Base-by-base conservation (phyloP, 2,329 filamentous ascomycete species). In the Spiromastix sp. region DNA sequence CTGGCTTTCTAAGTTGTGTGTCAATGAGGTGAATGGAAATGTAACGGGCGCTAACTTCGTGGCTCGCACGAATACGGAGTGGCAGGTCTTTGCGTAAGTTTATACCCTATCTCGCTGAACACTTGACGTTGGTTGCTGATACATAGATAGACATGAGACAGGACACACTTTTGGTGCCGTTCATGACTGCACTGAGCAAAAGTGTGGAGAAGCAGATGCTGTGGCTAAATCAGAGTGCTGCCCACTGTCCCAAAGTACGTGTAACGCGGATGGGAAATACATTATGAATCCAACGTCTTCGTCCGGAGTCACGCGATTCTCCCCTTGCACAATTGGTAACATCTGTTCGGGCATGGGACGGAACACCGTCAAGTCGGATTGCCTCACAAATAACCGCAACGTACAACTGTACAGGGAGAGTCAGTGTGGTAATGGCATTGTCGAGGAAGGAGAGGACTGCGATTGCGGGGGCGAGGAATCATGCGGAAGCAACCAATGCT, bases 201-300 rank as follows among this genome's bases (percentile, higher is more conserved):
- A 80, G 2, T 96, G 89, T 54, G 49, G 52, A 5, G 70, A 84
- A 40, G 68, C 73, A 13, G 73, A 74, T 29, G 63, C 64, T 2
- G 70, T 78, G 44, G 67, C 61, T 36, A 65, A 74, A 1, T 75
- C 77, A 27, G 72, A 77, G 52, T 98, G 91, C 59, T 98, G 91
- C 49, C 91, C 87, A 0, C 66, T 94, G 5, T 81, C 70, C 47
- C 51, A 64, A 6, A 56, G 42, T 27, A 69, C 64, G 0, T 98
- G 91, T 57, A 69, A 93, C 57, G 91, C 91, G 15, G 65, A 70
- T 27, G 79, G 74, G n/a, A 60, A 71, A 40, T 98, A 77, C 61
- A 86, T 98, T 59, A 98, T 98, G 91, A 96, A 96, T 55, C 91
- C 91, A 0, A 91, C 83, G 8, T 91, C 89, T 1, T 73, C 71